These are phyloP conservation scores for Pseudonectria foliicola DNA, from an alignment of 2,329 filamentous ascomycete species.

Conservation along the genomic window DNA sequence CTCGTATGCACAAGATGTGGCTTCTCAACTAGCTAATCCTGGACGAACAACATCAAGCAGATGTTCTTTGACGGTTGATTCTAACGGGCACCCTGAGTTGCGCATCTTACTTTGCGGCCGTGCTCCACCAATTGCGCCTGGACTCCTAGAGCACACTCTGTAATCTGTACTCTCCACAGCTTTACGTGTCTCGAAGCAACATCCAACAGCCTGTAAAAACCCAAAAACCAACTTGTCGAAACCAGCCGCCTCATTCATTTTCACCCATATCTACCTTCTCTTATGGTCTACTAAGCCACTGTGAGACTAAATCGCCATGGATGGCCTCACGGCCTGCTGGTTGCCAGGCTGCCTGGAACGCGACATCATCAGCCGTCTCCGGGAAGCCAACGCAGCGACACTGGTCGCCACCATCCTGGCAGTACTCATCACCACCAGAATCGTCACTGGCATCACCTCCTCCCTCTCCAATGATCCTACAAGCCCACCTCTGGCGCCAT, in stretches of 20 bases:
- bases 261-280: not conserved
- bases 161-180: no score
- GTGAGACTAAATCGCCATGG: conserved; percentile 7
- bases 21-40: no score
- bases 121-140: no score
- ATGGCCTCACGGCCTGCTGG: conserved; percentile 7
- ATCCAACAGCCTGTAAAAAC: no score
- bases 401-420: conserved; percentile 18
- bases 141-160: no score
- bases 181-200: no score
- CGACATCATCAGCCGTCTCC: conserved; percentile 12
- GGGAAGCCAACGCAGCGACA: conserved; percentile 17
- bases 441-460: conserved; percentile 27
- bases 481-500: conserved; percentile 23
- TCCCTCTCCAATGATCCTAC: conserved; percentile 24
- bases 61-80: no score
- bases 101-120: no score
- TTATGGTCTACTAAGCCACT: not conserved
- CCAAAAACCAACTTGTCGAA: no score
- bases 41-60: no score
- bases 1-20: no score
- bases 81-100: no score
- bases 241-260: not conserved
- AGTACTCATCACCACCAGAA: conserved; percentile 20
- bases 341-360: conserved; percentile 7